These are phyloP conservation scores for Capronia coronata DNA, from an alignment of 2,329 filamentous ascomycete genomes.

Conservation along the genomic window DNA sequence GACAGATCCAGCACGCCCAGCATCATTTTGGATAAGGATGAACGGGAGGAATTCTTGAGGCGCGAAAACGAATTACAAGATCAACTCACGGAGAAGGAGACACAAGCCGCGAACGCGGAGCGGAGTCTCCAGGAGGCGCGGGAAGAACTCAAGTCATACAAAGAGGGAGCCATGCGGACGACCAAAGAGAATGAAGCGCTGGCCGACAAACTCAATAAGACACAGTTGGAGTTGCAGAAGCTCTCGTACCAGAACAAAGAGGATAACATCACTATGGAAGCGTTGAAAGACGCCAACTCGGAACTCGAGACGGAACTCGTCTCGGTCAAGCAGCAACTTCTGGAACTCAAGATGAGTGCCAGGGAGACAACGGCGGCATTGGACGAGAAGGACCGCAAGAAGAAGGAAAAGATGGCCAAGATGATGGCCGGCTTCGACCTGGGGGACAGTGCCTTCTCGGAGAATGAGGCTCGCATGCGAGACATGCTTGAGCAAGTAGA, in stretches of 20 bases:
- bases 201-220: slow-evolving; percentile 77
- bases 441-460: slow-evolving; percentile 84
- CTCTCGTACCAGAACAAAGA: slow-evolving; percentile 95
- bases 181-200: slow-evolving; percentile 88
- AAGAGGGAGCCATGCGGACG: slow-evolving; percentile 75
- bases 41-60: slow-evolving; percentile 89
- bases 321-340: slow-evolving; percentile 83
- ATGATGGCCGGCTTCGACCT: slow-evolving; percentile 99
- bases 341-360: slow-evolving; percentile 93
- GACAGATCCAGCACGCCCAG: slow-evolving; percentile 84
- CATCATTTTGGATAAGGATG: slow-evolving; percentile 85
- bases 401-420: slow-evolving; percentile 98
- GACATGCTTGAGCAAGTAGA: slow-evolving; percentile 80
- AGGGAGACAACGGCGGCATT: slow-evolving; percentile 84
- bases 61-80: slow-evolving; percentile 97
- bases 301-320: slow-evolving; percentile 89
- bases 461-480: slow-evolving; percentile 80
- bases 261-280: slow-evolving; percentile 94
- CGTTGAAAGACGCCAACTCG: slow-evolving; percentile 87
- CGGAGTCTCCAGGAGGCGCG: slow-evolving; percentile 74
- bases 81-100: slow-evolving; percentile 88
- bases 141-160: slow-evolving; percentile 77
- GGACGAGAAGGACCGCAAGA: slow-evolving; percentile 97
- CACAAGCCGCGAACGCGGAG: slow-evolving; percentile 69
- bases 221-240: slow-evolving; percentile 95